Conservation (phyloP, 2,329 filamentous ascomycete species). For the Cladosporium halotolerans region DNA sequence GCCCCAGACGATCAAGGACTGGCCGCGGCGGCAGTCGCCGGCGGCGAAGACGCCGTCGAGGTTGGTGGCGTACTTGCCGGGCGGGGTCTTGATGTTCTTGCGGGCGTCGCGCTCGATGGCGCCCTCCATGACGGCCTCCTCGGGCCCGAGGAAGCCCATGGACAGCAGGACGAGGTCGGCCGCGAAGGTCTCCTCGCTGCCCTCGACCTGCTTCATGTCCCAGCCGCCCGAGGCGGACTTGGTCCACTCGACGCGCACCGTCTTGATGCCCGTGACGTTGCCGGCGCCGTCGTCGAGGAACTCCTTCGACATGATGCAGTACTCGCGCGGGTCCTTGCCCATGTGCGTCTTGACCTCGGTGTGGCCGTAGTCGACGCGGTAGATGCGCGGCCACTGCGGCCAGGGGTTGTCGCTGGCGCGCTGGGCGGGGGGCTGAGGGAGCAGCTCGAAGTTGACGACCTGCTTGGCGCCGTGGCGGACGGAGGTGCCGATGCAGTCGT, state of each 20-base stretch:
- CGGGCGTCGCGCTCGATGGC: slow-evolving; percentile 83
- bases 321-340: slow-evolving; percentile 92
- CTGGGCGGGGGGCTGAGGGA: slow-evolving; percentile 86
- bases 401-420: slow-evolving; percentile 92
- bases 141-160: slow-evolving; percentile 95
- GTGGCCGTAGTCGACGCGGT: slow-evolving; percentile 97
- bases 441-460: slow-evolving; percentile 91
- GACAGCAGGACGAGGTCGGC: slow-evolving; percentile 90
- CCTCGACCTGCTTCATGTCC: slow-evolving; percentile 98
- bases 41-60: slow-evolving; percentile 85
- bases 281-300: slow-evolving; percentile 86
- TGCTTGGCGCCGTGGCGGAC: slow-evolving; percentile 93
- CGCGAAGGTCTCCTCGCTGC: slow-evolving; percentile 91
- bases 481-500: slow-evolving; percentile 95
- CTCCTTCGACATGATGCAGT: slow-evolving; percentile 96
- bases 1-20: slow-evolving; percentile 95
- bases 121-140: slow-evolving; percentile 80
- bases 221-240: slow-evolving; percentile 82
- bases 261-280: slow-evolving; percentile 92
- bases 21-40: slow-evolving; percentile 88
- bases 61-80: slow-evolving; percentile 84
- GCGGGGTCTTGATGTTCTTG: slow-evolving; percentile 92
- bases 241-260: slow-evolving; percentile 91
- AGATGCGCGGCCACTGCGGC: slow-evolving; percentile 97
- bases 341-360: slow-evolving; percentile 93